Conservation (phyloP, 2,329 filamentous ascomycete species). For the Pleomassaria siparia region DNA sequence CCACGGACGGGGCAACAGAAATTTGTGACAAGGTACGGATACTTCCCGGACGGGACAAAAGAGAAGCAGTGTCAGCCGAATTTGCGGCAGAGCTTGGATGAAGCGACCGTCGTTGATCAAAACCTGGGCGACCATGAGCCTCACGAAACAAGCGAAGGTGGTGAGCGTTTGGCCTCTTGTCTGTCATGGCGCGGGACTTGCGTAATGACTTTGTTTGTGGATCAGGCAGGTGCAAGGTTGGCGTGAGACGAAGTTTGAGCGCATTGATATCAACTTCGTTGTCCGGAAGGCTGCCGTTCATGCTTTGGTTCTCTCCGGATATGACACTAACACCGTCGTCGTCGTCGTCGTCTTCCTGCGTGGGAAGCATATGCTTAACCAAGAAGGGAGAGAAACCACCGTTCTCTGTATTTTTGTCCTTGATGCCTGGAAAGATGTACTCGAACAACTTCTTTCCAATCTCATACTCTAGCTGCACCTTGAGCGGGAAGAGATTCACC, state of each 20-base stretch:
- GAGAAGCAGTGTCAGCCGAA: conserved; percentile 8
- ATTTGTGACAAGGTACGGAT: conserved; percentile 29
- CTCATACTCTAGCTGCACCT: conserved; percentile 89
- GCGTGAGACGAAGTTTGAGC: conserved; percentile 78
- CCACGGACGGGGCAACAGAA: conserved; percentile 22
- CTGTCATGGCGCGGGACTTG: conserved; percentile 21
- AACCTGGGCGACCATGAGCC: conserved; percentile 33
- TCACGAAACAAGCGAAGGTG: conserved; percentile 42
- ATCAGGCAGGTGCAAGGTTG: conserved; percentile 67
- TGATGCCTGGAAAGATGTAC: conserved; percentile 91
- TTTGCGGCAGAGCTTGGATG: conserved; percentile 32
- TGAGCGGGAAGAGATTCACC: conserved; percentile 88
- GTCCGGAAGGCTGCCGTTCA: conserved; percentile 21
- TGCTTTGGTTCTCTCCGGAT: conserved; percentile 18
- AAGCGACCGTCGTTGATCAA: conserved; percentile 33
- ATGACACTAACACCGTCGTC: conserved; percentile 41
- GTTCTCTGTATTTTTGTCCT: conserved; percentile 50
- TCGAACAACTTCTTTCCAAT: conserved; percentile 92
- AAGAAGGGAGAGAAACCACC: conserved; percentile 65
- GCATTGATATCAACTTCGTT: conserved; percentile 65
- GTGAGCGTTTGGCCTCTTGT: conserved; percentile 31
- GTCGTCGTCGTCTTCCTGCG: conserved; percentile 49
- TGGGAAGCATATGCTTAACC: conserved; percentile 54
- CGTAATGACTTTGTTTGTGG: conserved; percentile 38
- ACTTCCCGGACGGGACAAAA: conserved; percentile 31